phyloP scores from a whole-genome alignment of 2,329 filamentous ascomycete species.

The Chaetomiaceae sp. region DNA sequence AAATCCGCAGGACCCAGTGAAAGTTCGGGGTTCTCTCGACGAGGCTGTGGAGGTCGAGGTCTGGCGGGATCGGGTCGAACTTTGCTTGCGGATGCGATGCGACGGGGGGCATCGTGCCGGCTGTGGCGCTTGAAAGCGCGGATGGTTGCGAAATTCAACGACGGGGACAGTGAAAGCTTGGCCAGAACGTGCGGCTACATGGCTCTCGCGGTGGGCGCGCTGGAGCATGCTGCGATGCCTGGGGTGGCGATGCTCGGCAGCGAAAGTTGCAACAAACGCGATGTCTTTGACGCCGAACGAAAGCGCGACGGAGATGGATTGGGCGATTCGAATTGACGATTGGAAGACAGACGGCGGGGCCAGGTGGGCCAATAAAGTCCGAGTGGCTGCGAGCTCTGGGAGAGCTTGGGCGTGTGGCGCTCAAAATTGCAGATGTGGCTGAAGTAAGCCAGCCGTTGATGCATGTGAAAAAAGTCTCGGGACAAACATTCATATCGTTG shows the following conservation, averaged over 20 bases:
- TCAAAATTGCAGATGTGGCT: conserved; percentile 13
- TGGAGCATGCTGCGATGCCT: neutral
- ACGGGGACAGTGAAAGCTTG: neutral
- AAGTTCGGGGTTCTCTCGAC: conserved; percentile 81
- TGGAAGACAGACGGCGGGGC: neutral
- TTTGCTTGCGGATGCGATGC: conserved; percentile 73
- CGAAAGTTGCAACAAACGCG: conserved; percentile 1
- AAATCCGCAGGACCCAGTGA: conserved; percentile 77
- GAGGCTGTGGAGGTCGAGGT: conserved; percentile 70
- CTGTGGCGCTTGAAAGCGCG: conserved; percentile 4
- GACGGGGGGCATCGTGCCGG: conserved; percentile 60
- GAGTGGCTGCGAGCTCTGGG: conserved; percentile 1
- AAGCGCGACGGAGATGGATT: conserved; percentile 7
- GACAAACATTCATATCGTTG: no score
- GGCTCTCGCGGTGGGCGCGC: neutral
- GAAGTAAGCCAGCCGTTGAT: neutral
- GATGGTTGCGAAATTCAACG: neutral
- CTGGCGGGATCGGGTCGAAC: conserved; percentile 85
- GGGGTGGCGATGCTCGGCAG: neutral
- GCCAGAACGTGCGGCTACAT: conserved; percentile 1
- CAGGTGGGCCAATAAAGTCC: conserved; percentile 1
- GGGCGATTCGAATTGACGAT: neutral
- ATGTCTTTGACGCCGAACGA: neutral
- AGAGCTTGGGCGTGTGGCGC: conserved; percentile 7
- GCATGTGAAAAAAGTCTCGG: conserved; percentile 1